Conservation (phyloP, 2,329 filamentous ascomycete genomes). For the Hypomyces rosellus region DNA sequence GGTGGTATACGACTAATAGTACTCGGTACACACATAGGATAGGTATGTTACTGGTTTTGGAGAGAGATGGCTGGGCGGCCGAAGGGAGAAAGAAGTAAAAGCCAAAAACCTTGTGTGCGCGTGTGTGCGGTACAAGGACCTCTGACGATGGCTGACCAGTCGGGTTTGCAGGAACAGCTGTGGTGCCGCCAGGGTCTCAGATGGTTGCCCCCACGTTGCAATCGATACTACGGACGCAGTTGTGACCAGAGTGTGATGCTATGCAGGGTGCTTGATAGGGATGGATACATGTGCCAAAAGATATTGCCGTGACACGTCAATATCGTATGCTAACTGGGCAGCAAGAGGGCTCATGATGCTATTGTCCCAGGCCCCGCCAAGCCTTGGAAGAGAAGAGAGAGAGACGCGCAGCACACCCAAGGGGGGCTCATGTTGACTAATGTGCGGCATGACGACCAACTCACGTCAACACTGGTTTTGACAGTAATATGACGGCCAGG, state of each 20-base stretch:
- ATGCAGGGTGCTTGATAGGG: conserved; percentile 3
- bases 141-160: conserved; percentile 8
- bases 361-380: neutral
- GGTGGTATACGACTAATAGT: neutral
- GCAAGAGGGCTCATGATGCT: neutral
- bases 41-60: conserved; percentile 10
- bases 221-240: conserved; percentile 8
- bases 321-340: neutral
- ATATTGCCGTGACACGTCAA: conserved; percentile 8
- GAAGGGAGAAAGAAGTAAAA: neutral
- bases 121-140: neutral
- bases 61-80: neutral
- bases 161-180: conserved; percentile 10
- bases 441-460: neutral
- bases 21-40: neutral
- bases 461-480: neutral
- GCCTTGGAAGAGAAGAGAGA: neutral
- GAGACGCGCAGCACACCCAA: no score
- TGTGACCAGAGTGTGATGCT: conserved; percentile 4
- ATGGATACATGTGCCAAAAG: conserved; percentile 5
- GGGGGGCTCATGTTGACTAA: neutral
- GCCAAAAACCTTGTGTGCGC: neutral
- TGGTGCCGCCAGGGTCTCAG: conserved; percentile 7
- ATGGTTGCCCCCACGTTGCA: conserved; percentile 9
- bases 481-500: neutral